Conservation (phyloP, 2,329 filamentous ascomycete species). For the Aspergillus pseudoglaucus region DNA sequence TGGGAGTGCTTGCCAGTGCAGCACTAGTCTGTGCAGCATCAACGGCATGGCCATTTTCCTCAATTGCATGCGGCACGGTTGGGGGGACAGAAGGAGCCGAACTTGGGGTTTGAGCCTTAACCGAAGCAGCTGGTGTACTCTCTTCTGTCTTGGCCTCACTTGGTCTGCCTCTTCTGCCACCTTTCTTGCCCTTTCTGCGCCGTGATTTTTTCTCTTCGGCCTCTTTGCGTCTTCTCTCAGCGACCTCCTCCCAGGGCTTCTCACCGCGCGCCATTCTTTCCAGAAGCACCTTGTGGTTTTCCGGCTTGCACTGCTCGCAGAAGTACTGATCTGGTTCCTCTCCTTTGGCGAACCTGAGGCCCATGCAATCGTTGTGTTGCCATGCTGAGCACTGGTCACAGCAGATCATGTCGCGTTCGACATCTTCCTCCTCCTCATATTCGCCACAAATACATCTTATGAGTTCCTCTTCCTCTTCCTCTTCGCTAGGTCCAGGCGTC, state of each 20-base stretch:
- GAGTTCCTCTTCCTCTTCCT: constrained; percentile 65
- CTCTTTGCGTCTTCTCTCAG: constrained; percentile 57
- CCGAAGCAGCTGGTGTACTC: constrained; percentile 33
- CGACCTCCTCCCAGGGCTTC: constrained; percentile 73
- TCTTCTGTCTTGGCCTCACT: constrained; percentile 54
- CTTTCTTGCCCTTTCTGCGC: constrained; percentile 50
- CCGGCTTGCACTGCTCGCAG: constrained; percentile 82
- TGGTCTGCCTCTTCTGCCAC: constrained; percentile 58
- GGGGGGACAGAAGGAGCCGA: constrained; percentile 10
- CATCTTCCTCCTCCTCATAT: constrained; percentile 76
- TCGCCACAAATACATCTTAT: constrained; percentile 93
- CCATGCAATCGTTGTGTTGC: constrained; percentile 97
- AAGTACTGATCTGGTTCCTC: constrained; percentile 79
- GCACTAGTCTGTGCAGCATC: constrained; percentile 18
- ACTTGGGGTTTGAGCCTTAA: constrained; percentile 17
- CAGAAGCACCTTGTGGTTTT: constrained; percentile 74
- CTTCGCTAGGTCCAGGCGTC: constrained; percentile 40
- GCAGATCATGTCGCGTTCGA: constrained; percentile 87
- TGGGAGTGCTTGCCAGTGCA: constrained; percentile 29
- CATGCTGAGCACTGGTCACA: constrained; percentile 89
- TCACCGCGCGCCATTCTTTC: constrained; percentile 73
- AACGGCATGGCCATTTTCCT: constrained; percentile 18
- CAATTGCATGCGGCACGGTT: constrained; percentile 16
- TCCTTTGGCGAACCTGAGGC: constrained; percentile 67
- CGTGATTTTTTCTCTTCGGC: constrained; percentile 51